Base-by-base conservation (phyloP, 2,329 filamentous ascomycete genomes). In the Fusarium ramigenum region DNA sequence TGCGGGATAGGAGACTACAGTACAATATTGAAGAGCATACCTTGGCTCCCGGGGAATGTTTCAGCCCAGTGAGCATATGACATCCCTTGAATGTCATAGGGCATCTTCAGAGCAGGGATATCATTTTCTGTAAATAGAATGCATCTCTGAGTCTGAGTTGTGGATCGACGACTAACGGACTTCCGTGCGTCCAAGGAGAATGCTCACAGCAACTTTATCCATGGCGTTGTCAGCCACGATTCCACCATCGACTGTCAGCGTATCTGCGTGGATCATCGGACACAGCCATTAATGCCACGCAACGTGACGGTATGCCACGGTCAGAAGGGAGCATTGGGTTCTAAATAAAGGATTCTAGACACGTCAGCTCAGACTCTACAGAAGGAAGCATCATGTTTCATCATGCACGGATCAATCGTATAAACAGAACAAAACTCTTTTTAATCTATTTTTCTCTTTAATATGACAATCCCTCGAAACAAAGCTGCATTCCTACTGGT, bases 191-290 rank as follows among this genome's bases (percentile, higher is more conserved):
- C 23, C 32, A 47, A 57, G 67, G 63, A 72, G 59, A 69, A 39
- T 43, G 42, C 65, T 21, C 44, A 49, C 28, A 61, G 56, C 25
- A 50, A 52, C 37, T 42, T 39, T 30, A 53, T 59, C 32, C 43
- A 72, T 72, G 57, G 63, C 53, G 68, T 53, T 57, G 56, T 66
- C 68, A 69, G 68, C 68, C 63, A 74, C 67, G 53, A 60, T 54
- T 52, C 56, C 36, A 50, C 40, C 18, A 56, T 54, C 19, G 44
- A 52, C 30, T 69, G 67, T 72, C 71, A 74, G 71, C 71, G 69
- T 74, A 60, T 23, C 60, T 59, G 63, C 66, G 52, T 43, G 52
- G 62, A 74, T 72, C 52, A 71, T 44, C 46, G 39, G 43, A 39
- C 71, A 72, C 63, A 72, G 70, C 67, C 70, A 46, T 60, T 40